A percentile compares a stretch with the other conserved stretches of the same genome.
Evolutionary conservation across 1,284 basidiomycete genomes (phyloP).

Genomic region (Boletus sp.): DNA sequence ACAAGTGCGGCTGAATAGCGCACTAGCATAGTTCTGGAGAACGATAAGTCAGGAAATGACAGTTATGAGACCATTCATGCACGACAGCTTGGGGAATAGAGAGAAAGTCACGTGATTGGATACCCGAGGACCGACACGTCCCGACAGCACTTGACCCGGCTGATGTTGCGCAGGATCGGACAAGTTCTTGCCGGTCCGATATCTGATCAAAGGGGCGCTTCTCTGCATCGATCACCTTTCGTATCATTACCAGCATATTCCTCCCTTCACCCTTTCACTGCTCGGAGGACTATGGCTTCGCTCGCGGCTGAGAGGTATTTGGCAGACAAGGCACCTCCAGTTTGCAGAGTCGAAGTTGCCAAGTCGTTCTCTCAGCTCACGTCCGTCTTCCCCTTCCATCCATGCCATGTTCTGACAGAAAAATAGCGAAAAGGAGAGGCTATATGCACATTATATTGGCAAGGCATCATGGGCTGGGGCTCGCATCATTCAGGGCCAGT

Average conservation of each 20-base stretch:
- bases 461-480: constrained; percentile 78
- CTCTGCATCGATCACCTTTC: constrained; percentile 15
- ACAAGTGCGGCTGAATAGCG: no score
- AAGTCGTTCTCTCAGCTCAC: constrained; percentile 66
- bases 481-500: constrained; percentile 78
- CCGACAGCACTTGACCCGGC: no score
- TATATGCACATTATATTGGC: constrained; percentile 68
- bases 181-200: constrained; percentile 1
- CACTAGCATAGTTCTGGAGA: no score
- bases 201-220: constrained; percentile 15
- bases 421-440: constrained; percentile 63
- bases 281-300: constrained; percentile 33
- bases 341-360: constrained; percentile 63
- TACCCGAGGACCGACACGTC: constrained; percentile 1
- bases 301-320: constrained; percentile 57
- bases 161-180: constrained; percentile 10
- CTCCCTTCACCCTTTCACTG: background rate
- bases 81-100: no score
- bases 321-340: constrained; percentile 63
- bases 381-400: constrained; percentile 33
- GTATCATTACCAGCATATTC: background rate
- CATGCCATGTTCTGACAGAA: background rate
- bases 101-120: constrained; percentile 7
- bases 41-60: no score
- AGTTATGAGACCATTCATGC: no score